Percentiles rank a stretch among this genome's conserved stretches.
Evolutionary conservation across 495 filamentous ascomycete species (phyloP).

Genomic region (Bombardia bombarda): DNA sequence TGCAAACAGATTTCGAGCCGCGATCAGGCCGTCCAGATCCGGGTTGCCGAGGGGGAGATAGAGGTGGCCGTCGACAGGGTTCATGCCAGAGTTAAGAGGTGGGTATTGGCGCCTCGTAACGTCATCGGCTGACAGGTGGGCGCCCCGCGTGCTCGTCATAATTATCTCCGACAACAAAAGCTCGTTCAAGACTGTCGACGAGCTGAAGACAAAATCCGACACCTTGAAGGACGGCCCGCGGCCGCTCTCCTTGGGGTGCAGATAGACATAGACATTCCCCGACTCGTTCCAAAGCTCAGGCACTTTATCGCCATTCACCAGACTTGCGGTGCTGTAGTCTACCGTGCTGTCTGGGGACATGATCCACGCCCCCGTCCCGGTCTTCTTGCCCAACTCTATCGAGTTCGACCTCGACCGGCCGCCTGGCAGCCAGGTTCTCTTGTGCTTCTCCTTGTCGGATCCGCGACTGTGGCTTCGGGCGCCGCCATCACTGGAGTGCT

Average conservation of each 20-base stretch:
- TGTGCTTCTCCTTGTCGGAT: conserved; percentile 18
- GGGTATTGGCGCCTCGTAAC: conserved; percentile 35
- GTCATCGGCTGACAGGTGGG: conserved; percentile 29
- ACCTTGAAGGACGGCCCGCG: conserved; percentile 72
- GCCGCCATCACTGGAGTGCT: conserved; percentile 19
- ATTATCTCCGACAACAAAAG: conserved; percentile 58
- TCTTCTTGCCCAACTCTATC: conserved; percentile 13
- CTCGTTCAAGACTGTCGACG: conserved; percentile 60
- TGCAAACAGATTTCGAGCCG: conserved; percentile 84
- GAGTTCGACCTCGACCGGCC: conserved; percentile 37
- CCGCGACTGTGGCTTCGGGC: conserved; percentile 21
- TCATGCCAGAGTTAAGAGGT: conserved; percentile 13
- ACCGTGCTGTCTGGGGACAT: conserved; percentile 48
- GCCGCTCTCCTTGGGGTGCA: conserved; percentile 61
- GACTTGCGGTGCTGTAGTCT: conserved; percentile 51
- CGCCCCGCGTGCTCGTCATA: conserved; percentile 29
- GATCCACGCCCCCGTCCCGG: conserved; percentile 50
- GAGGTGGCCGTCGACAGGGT: conserved; percentile 52
- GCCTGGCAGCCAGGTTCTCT: conserved; percentile 38
- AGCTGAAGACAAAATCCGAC: conserved; percentile 59
- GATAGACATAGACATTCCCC: conserved; percentile 76
- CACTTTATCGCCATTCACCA: conserved; percentile 57
- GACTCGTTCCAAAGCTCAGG: conserved; percentile 83
- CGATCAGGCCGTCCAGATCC: conserved; percentile 61
- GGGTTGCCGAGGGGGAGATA: conserved; percentile 49